These are phyloP conservation scores for Coemansia sp. DNA, from an alignment of 192 early-diverging fungal genomes.

Conservation along the genomic window DNA sequence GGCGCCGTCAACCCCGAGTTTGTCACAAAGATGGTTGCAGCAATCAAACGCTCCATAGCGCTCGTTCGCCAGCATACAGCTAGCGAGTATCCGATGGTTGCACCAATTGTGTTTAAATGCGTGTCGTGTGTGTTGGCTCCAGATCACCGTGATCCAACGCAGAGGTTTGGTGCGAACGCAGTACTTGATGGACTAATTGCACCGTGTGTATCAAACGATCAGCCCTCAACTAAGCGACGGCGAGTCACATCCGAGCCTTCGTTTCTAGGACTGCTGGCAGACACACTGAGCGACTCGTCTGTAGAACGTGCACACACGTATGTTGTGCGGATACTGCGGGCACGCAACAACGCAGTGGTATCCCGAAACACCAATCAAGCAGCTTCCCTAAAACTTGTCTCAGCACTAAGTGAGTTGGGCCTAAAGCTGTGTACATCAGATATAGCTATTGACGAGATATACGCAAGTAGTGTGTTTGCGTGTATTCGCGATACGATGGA, in stretches of 20 bases:
- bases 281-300: not conserved
- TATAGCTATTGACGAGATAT: constrained; percentile 6
- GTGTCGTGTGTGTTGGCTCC: not conserved
- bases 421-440: not conserved
- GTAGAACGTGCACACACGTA: not conserved
- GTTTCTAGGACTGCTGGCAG: constrained; percentile 11
- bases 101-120: constrained; percentile 1
- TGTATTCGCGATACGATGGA: constrained; percentile 28
- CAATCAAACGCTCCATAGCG: constrained; percentile 1
- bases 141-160: not conserved
- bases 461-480: constrained; percentile 29
- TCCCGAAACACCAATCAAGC: not conserved
- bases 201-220: not conserved
- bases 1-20: constrained; percentile 15
- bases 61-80: not conserved
- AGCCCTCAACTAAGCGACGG: constrained; percentile 2
- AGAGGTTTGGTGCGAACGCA: constrained; percentile 16
- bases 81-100: not conserved
- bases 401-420: constrained; percentile 9
- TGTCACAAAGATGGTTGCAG: constrained; percentile 19
- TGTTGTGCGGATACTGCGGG: constrained; percentile 24
- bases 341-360: constrained; percentile 10
- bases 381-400: not conserved
- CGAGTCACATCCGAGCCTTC: constrained; percentile 1
- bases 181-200: constrained; percentile 22